Evolutionary conservation across 1,284 basidiomycete genomes (phyloP).

Genomic region (Boletus semigastroideus): DNA sequence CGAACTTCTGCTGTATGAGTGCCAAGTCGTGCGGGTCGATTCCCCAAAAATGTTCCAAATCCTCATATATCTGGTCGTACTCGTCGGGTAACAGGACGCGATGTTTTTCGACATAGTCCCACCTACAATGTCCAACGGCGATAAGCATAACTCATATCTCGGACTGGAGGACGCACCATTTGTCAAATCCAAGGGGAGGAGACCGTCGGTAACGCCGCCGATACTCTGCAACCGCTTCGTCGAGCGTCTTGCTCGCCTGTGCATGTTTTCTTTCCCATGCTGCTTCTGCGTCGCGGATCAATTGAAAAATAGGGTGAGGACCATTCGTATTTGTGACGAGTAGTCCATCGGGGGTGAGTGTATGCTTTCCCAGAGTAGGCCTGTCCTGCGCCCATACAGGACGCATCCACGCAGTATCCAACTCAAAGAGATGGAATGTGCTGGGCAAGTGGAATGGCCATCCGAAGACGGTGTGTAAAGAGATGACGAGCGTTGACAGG

Average conservation of each 20-base stretch:
- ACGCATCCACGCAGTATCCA: not conserved
- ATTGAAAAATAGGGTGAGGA: slow-evolving; percentile 44
- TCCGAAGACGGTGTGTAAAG: not conserved
- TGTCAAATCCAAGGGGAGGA: slow-evolving; percentile 56
- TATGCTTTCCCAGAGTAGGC: slow-evolving; percentile 21
- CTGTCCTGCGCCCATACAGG: not conserved
- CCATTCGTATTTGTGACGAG: slow-evolving; percentile 33
- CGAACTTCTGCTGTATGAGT: slow-evolving; percentile 38
- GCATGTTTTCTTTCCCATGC: slow-evolving; percentile 42
- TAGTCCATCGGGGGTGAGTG: slow-evolving; percentile 28
- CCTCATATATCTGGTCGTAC: slow-evolving; percentile 53
- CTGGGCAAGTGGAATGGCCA: not conserved
- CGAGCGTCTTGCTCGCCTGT: slow-evolving; percentile 45
- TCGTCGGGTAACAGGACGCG: slow-evolving; percentile 60
- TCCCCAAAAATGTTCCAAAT: slow-evolving; percentile 57
- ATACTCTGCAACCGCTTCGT: slow-evolving; percentile 47
- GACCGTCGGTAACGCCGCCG: slow-evolving; percentile 43
- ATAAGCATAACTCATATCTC: not conserved
- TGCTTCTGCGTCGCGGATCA: slow-evolving; percentile 42
- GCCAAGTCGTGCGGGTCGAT: slow-evolving; percentile 47
- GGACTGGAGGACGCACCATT: slow-evolving; percentile 43
- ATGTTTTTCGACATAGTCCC: slow-evolving; percentile 55
- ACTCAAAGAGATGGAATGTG: not conserved
- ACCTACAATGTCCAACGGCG: slow-evolving; percentile 36
- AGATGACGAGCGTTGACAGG: not conserved